phyloP scores from a whole-genome alignment of 495 filamentous ascomycete genomes.

The Penicillium daleae region DNA sequence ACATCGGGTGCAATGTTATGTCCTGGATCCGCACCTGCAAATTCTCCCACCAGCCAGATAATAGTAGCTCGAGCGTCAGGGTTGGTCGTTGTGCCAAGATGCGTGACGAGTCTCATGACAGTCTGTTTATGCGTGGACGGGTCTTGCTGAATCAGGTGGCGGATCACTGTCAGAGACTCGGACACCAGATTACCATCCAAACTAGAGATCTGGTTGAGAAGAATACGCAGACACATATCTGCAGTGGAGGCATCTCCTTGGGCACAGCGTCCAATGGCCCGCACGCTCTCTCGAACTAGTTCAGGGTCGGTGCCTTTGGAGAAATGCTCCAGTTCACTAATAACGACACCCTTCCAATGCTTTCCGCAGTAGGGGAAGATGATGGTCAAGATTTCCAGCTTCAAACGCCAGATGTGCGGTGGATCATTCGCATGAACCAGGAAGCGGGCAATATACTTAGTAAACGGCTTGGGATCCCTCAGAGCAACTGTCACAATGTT shows the following conservation, averaged over 20 bases:
- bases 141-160: conserved; percentile 92
- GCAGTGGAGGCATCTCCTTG: conserved; percentile 73
- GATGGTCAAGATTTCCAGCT: conserved; percentile 86
- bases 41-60: conserved; percentile 97
- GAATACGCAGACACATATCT: conserved; percentile 74
- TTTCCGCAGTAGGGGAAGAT: conserved; percentile 81
- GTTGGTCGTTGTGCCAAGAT: conserved; percentile 81
- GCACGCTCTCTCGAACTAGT: conserved; percentile 83
- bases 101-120: conserved; percentile 87
- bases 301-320: conserved; percentile 74
- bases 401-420: conserved; percentile 83
- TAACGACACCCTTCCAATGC: conserved; percentile 79
- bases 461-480: conserved; percentile 71
- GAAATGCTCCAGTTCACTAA: conserved; percentile 93
- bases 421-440: conserved; percentile 80
- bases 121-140: conserved; percentile 76
- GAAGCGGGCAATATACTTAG: conserved; percentile 84
- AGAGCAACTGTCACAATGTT: conserved; percentile 92
- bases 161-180: conserved; percentile 88
- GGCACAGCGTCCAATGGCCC: conserved; percentile 91
- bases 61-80: conserved; percentile 88
- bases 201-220: conserved; percentile 82
- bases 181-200: conserved; percentile 84
- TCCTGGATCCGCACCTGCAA: conserved; percentile 73
- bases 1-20: conserved; percentile 93